Conservation (phyloP, 2,329 filamentous ascomycete species). For the Aureobasidium namibiae region DNA sequence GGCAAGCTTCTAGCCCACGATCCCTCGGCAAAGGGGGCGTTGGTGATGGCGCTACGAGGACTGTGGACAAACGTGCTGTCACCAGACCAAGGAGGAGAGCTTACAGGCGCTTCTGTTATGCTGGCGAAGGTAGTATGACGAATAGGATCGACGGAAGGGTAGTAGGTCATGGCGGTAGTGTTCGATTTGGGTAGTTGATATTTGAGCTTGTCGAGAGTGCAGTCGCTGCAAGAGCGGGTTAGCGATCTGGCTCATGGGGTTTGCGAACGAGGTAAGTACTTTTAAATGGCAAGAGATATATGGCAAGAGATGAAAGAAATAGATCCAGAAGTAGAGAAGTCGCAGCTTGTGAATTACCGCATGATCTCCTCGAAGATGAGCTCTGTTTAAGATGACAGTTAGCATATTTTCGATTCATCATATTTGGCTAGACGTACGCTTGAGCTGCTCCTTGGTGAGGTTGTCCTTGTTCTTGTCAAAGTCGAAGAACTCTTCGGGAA, state of each 20-base stretch:
- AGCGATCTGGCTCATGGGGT: not conserved
- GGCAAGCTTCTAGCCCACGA: not conserved
- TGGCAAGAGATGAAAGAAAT: constrained; percentile 5
- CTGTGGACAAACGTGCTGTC: not conserved
- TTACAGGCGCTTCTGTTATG: not conserved
- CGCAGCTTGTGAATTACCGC: constrained; percentile 38
- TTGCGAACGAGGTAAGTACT: constrained; percentile 3
- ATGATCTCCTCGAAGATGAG: constrained; percentile 98
- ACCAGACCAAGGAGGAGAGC: not conserved
- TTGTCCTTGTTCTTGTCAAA: constrained; percentile 99
- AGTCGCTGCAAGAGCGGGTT: not conserved
- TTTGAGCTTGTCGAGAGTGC: not conserved
- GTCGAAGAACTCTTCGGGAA: constrained; percentile 98
- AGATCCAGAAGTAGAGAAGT: constrained; percentile 1
- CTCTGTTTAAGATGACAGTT: constrained; percentile 31
- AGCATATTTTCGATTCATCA: not conserved
- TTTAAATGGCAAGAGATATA: constrained; percentile 13
- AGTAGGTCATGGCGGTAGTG: not conserved
- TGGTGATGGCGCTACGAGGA: not conserved
- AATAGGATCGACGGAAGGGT: not conserved
- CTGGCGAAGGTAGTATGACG: not conserved
- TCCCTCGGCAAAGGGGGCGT: not conserved
- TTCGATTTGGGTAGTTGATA: not conserved
- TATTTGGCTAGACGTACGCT: constrained; percentile 48
- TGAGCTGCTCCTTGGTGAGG: constrained; percentile 95